Evolutionary conservation across 2,329 filamentous ascomycete species (phyloP).

Genomic region (Nemania abortiva): DNA sequence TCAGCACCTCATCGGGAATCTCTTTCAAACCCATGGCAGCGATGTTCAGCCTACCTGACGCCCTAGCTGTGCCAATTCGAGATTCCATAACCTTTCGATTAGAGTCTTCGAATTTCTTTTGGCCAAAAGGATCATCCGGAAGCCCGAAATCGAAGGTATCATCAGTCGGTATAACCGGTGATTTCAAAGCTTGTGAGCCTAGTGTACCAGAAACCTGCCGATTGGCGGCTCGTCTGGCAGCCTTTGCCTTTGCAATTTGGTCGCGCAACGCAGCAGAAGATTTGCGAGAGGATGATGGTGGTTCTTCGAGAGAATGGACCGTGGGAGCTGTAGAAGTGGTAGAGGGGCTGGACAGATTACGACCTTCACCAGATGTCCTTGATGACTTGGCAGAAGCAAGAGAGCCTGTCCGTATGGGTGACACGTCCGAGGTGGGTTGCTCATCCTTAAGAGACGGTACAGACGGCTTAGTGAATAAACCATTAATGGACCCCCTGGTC

Average conservation of each 20-base stretch:
- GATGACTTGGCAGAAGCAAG: constrained; percentile 56
- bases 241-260: constrained; percentile 93
- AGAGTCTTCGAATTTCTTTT: constrained; percentile 67
- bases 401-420: constrained; percentile 56
- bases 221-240: constrained; percentile 73
- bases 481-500: constrained; percentile 64
- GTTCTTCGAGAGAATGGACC: constrained; percentile 53
- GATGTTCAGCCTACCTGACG: constrained; percentile 87
- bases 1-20: constrained; percentile 84
- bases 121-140: constrained; percentile 77
- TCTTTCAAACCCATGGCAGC: constrained; percentile 83
- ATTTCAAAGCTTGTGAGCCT: constrained; percentile 46
- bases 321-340: constrained; percentile 55
- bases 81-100: constrained; percentile 77
- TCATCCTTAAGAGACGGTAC: constrained; percentile 56
- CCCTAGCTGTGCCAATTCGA: constrained; percentile 78
- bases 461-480: constrained; percentile 68
- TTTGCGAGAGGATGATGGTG: constrained; percentile 60
- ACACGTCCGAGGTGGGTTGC: constrained; percentile 42
- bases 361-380: constrained; percentile 54
- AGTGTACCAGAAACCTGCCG: constrained; percentile 50
- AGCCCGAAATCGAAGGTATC: constrained; percentile 70
- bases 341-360: constrained; percentile 53
- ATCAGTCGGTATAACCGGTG: constrained; percentile 61
- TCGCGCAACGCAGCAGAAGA: constrained; percentile 86